Base-by-base conservation (phyloP, 2,329 filamentous ascomycete species). In the Cladophialophora psammophila region DNA sequence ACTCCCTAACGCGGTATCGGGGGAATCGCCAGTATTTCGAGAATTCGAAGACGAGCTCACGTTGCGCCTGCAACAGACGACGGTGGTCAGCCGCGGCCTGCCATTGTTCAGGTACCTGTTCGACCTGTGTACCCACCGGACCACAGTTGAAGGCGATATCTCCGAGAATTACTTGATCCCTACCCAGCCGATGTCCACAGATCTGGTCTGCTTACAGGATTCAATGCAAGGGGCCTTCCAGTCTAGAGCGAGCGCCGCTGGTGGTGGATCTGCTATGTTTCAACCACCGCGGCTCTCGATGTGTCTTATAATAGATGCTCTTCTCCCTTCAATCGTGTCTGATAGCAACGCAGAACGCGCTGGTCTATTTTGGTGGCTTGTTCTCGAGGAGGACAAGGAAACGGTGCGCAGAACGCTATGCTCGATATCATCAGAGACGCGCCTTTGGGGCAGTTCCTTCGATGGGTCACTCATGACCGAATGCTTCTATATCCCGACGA, bases 401-500 rank as follows among this genome's bases (percentile, higher is more conserved):
- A 18, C 40, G 8, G 20, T 20, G 8, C 20, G 26, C 26, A 5
- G 12, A 2, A 34, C 55, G n/a, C 18, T 15, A 65, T 68, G 60
- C 20, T 64, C 13, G 69, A 71, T 45, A 53, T 65, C 10, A 59
- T 82, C 34, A 76, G 81, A 54, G 82, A 84, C 59, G 79, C 82
- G 20, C 77, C 80, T 13, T 77, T 83, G 53, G 82, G 82, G 56
- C 81, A 83, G 70, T 38, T 81, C 13, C 64, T 84, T 12, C 78
- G 82, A 20, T 78, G 77, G 40, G 57, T 82, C 26, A 80, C 81
- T 5, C 69, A 75, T 1, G 80, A 80, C 45, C 78, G 78, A 61
- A 72, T 79, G 38, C 77, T 84, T 45, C 72, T 79, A 60, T 84
- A 82, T 67, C 77, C 79, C 26, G 83, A 85, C 74, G 79, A 81